Base-by-base conservation (phyloP, 495 filamentous ascomycete species). In the Penicillium canescens region DNA sequence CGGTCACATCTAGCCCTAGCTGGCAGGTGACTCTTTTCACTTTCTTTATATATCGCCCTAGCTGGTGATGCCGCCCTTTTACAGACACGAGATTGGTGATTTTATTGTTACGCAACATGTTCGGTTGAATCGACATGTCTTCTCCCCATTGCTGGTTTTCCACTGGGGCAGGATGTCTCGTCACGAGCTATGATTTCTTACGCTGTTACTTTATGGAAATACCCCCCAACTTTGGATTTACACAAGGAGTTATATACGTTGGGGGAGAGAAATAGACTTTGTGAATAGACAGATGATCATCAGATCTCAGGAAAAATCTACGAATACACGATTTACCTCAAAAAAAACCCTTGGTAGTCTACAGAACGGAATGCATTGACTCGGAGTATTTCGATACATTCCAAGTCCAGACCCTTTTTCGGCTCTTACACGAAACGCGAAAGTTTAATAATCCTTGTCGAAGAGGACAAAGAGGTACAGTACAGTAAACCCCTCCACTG, bases 101-200 rank as follows among this genome's bases (percentile, higher is more conserved):
- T 53, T 52, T 48, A 18, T 46, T 54, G 43, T 39, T 46, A 35
- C 50, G 37, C 46, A 47, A 59, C 59, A 62, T 67, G 64, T 62
- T 67, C 63, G 64, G 64, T 67, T 67, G 64, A 67, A 50, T 67
- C 61, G 61, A 62, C 64, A 62, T 67, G 61, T 62, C 50, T 56
- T 47, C 34, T 42, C 39, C 12, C 42, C 49, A 34, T 14, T 16
- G 45, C 14, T 50, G 57, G 54, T 60, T 61, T 56, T 36, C 56
- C 52, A 57, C 55, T 43, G 37, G 56, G 61, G 47, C 48, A 50
- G 54, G 48, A 62, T 60, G 61, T 64, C 31, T 42, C 61, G 51
- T 63, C 55, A 67, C 61, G 58, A 67, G 58, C 54, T 58, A 62
- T 67, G 64, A 67, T 56, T 55, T 47, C 40, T 62, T 56, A 52